phyloP scores from a whole-genome alignment of 225 moss, liverwort and hornwort species.

The Bryum argenteum region DNA sequence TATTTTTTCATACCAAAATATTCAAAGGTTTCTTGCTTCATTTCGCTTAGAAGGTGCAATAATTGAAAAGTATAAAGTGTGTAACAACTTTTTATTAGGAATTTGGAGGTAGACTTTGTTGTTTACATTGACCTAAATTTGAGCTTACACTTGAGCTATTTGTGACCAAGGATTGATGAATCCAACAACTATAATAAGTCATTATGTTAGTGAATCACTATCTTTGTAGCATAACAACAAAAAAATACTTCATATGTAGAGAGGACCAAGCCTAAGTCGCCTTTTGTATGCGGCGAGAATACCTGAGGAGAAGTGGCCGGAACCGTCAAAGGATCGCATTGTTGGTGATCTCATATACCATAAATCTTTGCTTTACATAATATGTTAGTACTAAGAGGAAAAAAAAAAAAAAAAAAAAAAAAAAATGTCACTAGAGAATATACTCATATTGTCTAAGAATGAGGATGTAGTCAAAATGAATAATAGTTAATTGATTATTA shows the following conservation, averaged over 20 bases:
- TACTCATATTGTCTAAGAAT: no score
- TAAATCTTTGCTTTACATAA: no score
- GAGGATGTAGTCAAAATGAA: no score
- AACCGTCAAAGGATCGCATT: slow-evolving; percentile 59
- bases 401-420: neutral
- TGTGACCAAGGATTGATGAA: neutral
- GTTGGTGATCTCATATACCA: slow-evolving; percentile 40
- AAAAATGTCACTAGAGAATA: neutral
- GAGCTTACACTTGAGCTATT: neutral
- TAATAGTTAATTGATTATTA: no score
- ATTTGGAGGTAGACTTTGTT: no score
- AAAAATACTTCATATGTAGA: slow-evolving; percentile 37
- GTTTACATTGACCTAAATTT: no score
- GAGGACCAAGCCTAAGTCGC: slow-evolving; percentile 64
- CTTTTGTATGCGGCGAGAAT: slow-evolving; percentile 68
- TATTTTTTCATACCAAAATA: no score
- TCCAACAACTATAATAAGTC: neutral
- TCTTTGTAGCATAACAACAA: slow-evolving; percentile 1
- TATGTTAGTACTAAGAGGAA: no score
- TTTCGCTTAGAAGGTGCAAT: no score
- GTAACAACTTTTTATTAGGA: no score
- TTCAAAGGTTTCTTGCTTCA: no score
- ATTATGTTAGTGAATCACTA: neutral
- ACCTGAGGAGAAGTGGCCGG: slow-evolving; percentile 45
- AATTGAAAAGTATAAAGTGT: no score